Evolutionary conservation across 176 grass and related monocot genomes (phyloP), one percentile per base, ranked within the genome.

Genomic region (Aegilops sharonensis): DNA sequence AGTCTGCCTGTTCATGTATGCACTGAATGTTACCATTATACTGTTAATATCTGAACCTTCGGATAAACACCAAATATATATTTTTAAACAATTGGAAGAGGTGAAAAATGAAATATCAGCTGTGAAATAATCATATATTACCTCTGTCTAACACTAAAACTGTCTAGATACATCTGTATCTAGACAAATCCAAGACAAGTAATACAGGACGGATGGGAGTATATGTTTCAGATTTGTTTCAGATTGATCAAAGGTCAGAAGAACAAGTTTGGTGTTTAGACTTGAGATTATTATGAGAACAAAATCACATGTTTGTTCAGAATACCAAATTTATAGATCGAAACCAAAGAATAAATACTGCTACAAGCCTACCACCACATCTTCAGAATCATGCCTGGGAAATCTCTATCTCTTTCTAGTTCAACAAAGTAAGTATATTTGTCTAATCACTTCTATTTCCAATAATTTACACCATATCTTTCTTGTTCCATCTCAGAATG

Each of bases 281-380:
- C 45, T 48, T 57, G 9, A 69, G 14, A 52, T 52, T 52, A 63
- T 61, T 65, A 9, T 78, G 31, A 75, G 48, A 57, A 74, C 21
- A 81, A 79, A 83, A 77, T 14, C 57, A 56, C 2, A 65, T 83
- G 32, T 56, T 79, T 68, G 77, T 30, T 40, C 25, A 81, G 40
- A 24, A 64, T 66, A 72, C 31, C 54, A 56, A 84, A 64, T 63
- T 7, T 52, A 84, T 39, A 63, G 11, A 85, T 88, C 72, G 21
- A 88, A 91, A 88, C 90, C 64, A 91, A 91, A 78, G 78, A 91
- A 91, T 82, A 75, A 30, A 66, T 63, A 40, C 37, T 59, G 20
- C 56, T 64, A 78, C 78, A 88, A 21, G 32, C 34, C n/a, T 82
- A 82, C 54, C 66, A 43, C 52, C 54, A 88, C 77, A 88, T 34